These are phyloP conservation scores for Piromyces sp. DNA, from an alignment of 192 early-diverging fungal species.

Conservation along the genomic window DNA sequence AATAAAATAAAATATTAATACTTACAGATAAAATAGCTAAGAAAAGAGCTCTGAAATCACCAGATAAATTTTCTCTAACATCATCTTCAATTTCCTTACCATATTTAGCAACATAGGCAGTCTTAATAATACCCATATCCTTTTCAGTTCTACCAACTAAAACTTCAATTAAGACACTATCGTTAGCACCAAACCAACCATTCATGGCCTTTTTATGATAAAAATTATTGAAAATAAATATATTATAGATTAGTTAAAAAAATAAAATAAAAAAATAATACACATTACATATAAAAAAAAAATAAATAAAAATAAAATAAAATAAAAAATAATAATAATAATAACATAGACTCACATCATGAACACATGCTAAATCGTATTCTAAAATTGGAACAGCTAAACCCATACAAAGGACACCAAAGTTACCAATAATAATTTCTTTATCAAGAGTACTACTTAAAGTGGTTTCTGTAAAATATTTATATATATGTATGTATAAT, in stretches of 20 bases:
- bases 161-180: background rate
- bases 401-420: background rate
- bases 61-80: background rate
- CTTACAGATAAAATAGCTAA: background rate
- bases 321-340: too few relatives aligned
- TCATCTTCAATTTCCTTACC: background rate
- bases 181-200: background rate
- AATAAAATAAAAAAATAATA: too few relatives aligned
- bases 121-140: background rate
- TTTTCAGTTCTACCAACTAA: background rate
- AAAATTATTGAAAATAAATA: too few relatives aligned
- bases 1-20: background rate
- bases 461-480: background rate
- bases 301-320: too few relatives aligned
- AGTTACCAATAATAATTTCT: background rate
- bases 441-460: background rate
- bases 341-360: background rate
- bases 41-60: background rate
- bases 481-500: too few relatives aligned
- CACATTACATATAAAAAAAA: too few relatives aligned
- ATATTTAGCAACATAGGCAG: background rate
- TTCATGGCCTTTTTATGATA: background rate
- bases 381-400: background rate
- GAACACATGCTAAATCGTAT: background rate
- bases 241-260: too few relatives aligned